phyloP scores from a whole-genome alignment of 2,329 filamentous ascomycete species.

The Microsporum audouinii region DNA sequence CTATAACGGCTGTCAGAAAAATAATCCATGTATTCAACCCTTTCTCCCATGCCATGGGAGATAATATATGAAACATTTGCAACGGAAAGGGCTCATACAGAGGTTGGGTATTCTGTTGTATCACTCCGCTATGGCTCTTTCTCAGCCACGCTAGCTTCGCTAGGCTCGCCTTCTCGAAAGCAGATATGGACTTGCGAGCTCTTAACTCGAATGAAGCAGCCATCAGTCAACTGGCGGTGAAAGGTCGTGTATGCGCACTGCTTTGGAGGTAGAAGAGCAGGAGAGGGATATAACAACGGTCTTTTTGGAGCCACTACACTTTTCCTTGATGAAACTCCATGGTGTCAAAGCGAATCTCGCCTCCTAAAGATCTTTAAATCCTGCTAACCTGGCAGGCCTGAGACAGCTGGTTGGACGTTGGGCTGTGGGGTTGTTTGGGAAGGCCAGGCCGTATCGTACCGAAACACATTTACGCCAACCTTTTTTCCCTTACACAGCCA shows the following conservation, averaged over 20 bases:
- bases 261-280: neutral
- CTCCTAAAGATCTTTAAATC: neutral
- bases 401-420: neutral
- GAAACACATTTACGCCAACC: neutral
- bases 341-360: neutral
- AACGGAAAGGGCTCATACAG: neutral
- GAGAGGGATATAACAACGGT: neutral
- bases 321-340: neutral
- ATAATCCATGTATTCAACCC: neutral
- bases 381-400: neutral
- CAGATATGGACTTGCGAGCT: slow-evolving; percentile 12
- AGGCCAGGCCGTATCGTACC: neutral
- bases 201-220: slow-evolving; percentile 10
- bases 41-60: no score
- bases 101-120: slow-evolving; percentile 2
- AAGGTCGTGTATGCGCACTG: neutral
- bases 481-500: neutral
- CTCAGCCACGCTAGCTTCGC: neutral
- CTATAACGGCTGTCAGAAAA: neutral
- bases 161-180: slow-evolving; percentile 13
- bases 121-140: neutral
- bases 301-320: neutral
- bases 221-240: slow-evolving; percentile 1
- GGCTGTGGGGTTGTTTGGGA: neutral
- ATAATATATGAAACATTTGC: neutral